phyloP scores from a whole-genome alignment of 75 land plant species.

The Larix kaempferi region DNA sequence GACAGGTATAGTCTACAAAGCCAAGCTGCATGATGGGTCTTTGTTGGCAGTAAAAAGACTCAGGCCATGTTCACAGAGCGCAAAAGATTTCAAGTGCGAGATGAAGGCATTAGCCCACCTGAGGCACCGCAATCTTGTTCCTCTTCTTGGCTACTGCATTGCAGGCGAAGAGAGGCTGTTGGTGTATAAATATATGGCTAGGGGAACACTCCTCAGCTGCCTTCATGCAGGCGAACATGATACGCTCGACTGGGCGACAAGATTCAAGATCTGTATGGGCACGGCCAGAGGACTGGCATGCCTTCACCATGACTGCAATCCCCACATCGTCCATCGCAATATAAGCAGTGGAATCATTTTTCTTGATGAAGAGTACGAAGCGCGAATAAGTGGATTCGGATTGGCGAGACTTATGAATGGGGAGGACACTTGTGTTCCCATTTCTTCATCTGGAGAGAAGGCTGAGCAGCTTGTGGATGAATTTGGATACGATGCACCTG shows the following conservation, averaged over 20 bases:
- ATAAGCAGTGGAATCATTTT: constrained; percentile 81
- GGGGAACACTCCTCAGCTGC: constrained; percentile 52
- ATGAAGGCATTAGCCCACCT: constrained; percentile 75
- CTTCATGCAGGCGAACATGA: constrained; percentile 40
- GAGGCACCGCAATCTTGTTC: constrained; percentile 72
- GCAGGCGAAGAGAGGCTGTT: constrained; percentile 78
- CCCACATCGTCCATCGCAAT: constrained; percentile 80
- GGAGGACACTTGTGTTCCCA: constrained; percentile 67
- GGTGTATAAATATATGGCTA: constrained; percentile 79
- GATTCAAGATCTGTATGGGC: constrained; percentile 78
- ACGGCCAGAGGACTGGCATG: constrained; percentile 85
- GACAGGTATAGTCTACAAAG: constrained; percentile 81
- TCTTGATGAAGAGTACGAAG: constrained; percentile 74
- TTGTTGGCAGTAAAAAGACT: constrained; percentile 80
- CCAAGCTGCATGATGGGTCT: constrained; percentile 63
- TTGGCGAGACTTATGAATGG: constrained; percentile 87
- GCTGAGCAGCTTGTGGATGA: constrained; percentile 81
- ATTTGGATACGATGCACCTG: constrained; percentile 78
- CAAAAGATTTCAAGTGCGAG: constrained; percentile 70
- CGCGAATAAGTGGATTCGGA: constrained; percentile 88
- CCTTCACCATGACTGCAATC: constrained; percentile 95
- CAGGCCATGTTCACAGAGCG: constrained; percentile 58
- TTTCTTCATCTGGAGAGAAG: constrained; percentile 67
- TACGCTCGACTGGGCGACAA: constrained; percentile 60
- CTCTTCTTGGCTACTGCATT: constrained; percentile 81